A percentile compares a stretch with the other conserved stretches of the same genome.
phyloP scores from a whole-genome alignment of 2,329 filamentous ascomycete genomes.

The Orbilia oligospora region DNA sequence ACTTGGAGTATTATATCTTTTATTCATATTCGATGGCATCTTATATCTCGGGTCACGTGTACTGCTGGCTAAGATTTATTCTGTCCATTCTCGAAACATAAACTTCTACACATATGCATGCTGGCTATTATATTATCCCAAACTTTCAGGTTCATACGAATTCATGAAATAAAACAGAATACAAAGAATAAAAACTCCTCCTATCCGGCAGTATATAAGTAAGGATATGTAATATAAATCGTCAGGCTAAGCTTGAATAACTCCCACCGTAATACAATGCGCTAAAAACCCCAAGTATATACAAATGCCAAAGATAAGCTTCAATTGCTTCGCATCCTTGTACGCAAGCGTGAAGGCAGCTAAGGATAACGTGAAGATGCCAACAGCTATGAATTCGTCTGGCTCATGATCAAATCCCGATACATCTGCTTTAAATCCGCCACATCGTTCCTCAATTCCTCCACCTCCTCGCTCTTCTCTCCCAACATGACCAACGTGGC shows the following conservation, averaged over 20 bases:
- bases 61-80: not conserved
- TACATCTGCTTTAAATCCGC: constrained; percentile 97
- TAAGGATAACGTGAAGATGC: not conserved
- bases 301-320: not conserved
- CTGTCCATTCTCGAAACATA: too few species aligned
- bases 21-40: not conserved
- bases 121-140: too few species aligned
- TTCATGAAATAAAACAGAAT: too few species aligned
- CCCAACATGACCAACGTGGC: constrained; percentile 94
- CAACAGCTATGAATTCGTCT: constrained; percentile 73
- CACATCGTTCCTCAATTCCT: constrained; percentile 90
- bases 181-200: too few species aligned
- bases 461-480: constrained; percentile 95
- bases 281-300: not conserved
- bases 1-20: not conserved
- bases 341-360: not conserved
- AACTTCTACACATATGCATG: too few species aligned
- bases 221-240: not conserved
- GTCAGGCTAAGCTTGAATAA: not conserved
- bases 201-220: not conserved
- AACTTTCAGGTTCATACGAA: too few species aligned
- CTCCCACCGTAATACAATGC: not conserved
- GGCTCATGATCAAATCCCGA: constrained; percentile 88
- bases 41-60: not conserved
- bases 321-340: not conserved